Evolutionary conservation across 257 asterid genomes (phyloP).

Genomic region (Plectranthus barbatus): DNA sequence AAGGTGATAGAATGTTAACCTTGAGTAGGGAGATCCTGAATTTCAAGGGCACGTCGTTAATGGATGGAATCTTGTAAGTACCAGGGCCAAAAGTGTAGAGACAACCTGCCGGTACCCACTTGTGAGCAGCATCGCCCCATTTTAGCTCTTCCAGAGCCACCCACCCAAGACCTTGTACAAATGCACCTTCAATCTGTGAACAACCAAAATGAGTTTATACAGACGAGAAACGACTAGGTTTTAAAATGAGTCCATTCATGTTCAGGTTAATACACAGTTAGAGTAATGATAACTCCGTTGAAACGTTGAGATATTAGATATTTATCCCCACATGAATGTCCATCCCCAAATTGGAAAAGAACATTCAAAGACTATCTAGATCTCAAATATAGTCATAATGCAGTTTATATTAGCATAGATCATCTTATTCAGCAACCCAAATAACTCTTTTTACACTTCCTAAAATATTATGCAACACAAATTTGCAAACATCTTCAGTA

Average conservation of each 20-base stretch:
- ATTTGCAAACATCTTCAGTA: too few relatives aligned
- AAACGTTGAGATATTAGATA: not conserved
- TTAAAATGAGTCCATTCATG: not conserved
- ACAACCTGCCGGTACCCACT: conserved; percentile 74
- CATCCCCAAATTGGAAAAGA: not conserved
- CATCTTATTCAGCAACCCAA: not conserved
- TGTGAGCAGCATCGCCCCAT: conserved; percentile 93
- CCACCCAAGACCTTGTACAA: conserved; percentile 96
- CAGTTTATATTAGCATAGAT: too few relatives aligned
- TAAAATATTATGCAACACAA: too few relatives aligned
- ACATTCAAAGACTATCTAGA: not conserved
- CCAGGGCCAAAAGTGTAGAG: conserved; percentile 84
- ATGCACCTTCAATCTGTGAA: conserved; percentile 86
- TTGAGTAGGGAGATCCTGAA: conserved; percentile 74
- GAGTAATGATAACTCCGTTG: not conserved
- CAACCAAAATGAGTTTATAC: not conserved
- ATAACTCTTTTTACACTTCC: not conserved
- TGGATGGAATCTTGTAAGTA: conserved; percentile 82
- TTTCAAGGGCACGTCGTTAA: conserved; percentile 73
- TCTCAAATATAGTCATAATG: too few relatives aligned
- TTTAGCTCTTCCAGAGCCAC: conserved; percentile 87
- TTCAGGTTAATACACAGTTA: not conserved
- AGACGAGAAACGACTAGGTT: not conserved
- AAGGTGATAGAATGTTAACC: conserved; percentile 32
- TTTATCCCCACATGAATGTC: not conserved